phyloP scores from a whole-genome alignment of 768 basidiomycete genomes.

The Hypholoma sublateritium region DNA sequence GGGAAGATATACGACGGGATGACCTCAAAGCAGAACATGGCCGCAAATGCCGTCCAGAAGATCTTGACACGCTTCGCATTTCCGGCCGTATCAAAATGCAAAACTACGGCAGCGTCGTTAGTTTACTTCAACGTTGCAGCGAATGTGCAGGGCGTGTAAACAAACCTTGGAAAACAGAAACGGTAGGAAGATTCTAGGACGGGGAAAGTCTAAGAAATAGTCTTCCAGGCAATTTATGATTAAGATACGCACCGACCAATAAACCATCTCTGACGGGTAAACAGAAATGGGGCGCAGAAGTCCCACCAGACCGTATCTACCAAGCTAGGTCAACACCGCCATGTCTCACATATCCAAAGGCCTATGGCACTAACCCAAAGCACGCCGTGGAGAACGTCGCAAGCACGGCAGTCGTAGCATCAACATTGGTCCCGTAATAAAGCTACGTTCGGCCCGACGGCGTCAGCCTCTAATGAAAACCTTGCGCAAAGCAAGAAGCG shows the following conservation, averaged over 20 bases:
- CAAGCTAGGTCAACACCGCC: background rate
- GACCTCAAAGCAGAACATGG: slow-evolving; percentile 54
- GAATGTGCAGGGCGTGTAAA: background rate
- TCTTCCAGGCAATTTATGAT: background rate
- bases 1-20: slow-evolving; percentile 64
- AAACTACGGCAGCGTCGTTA: slow-evolving; percentile 27
- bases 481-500: slow-evolving; percentile 1
- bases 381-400: slow-evolving; percentile 65
- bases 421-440: slow-evolving; percentile 57
- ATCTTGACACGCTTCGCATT: slow-evolving; percentile 50
- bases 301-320: slow-evolving; percentile 59
- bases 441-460: slow-evolving; percentile 32
- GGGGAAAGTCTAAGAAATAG: background rate
- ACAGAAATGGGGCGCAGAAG: slow-evolving; percentile 57
- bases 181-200: slow-evolving; percentile 53
- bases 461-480: background rate
- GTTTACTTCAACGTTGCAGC: slow-evolving; percentile 1
- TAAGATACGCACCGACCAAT: slow-evolving; percentile 45
- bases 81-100: slow-evolving; percentile 45
- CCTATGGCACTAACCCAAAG: slow-evolving; percentile 44
- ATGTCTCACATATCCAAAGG: background rate
- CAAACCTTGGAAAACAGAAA: slow-evolving; percentile 59
- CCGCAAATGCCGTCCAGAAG: slow-evolving; percentile 51
- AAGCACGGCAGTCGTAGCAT: slow-evolving; percentile 54
- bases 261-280: slow-evolving; percentile 65